Evolutionary conservation across 202 grass and related monocot species (phyloP).

Genomic region (Elaeis oleifera): DNA sequence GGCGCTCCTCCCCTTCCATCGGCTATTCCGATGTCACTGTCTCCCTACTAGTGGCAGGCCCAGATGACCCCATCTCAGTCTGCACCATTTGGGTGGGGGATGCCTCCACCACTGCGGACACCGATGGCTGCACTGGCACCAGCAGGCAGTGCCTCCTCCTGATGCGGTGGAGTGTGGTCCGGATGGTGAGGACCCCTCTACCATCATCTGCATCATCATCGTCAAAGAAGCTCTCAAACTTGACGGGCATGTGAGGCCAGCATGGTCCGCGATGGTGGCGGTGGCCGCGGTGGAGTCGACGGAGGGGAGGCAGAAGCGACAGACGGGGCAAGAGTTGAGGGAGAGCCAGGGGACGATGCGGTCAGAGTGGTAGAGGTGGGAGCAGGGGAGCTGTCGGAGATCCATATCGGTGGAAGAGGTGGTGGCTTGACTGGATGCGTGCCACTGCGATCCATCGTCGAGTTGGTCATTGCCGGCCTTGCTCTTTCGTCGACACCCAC

Average conservation of each 20-base stretch:
- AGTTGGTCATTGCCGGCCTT: too few species aligned
- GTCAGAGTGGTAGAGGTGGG: too few species aligned
- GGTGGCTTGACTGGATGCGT: slow-evolving; percentile 31
- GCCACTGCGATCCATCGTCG: background rate
- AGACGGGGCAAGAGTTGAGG: slow-evolving; percentile 50
- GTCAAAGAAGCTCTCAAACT: slow-evolving; percentile 20
- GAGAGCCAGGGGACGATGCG: too few species aligned
- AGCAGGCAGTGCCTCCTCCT: slow-evolving; percentile 13
- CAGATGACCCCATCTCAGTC: slow-evolving; percentile 19
- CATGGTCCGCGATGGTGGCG: background rate
- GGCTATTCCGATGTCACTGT: slow-evolving; percentile 29
- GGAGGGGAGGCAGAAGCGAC: slow-evolving; percentile 35
- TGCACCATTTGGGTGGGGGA: slow-evolving; percentile 36
- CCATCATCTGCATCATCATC: slow-evolving; percentile 12
- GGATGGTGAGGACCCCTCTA: slow-evolving; percentile 9
- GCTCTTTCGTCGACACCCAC: too few species aligned
- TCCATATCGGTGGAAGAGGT: slow-evolving; percentile 12
- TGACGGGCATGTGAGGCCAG: slow-evolving; percentile 5
- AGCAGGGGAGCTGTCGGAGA: too few species aligned
- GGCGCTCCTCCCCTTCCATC: slow-evolving; percentile 4
- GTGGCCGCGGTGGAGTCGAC: background rate
- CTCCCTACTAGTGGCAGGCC: slow-evolving; percentile 26
- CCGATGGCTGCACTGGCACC: background rate
- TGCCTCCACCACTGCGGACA: background rate
- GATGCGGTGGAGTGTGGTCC: slow-evolving; percentile 19